Percentiles rank a stretch among this genome's conserved stretches.
Evolutionary conservation across 257 asterid genomes (phyloP).

Genomic region (Nicotiana obtusifolia): DNA sequence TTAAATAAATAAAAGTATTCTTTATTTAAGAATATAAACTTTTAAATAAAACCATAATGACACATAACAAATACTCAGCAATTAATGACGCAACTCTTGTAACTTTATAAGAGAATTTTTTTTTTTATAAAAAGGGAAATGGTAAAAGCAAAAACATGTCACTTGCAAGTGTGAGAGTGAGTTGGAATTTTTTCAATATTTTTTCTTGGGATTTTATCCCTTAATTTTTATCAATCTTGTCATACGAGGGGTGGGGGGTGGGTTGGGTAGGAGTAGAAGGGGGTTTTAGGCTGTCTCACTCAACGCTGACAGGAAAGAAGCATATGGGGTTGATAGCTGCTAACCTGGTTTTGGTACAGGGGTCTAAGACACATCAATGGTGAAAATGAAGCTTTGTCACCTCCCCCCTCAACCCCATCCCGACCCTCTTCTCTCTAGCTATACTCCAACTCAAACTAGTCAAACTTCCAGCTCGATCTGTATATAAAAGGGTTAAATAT

Average conservation of each 20-base stretch:
- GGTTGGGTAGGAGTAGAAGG: neutral
- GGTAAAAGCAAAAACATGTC: neutral
- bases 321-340: conserved; percentile 11
- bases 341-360: conserved; percentile 10
- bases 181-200: neutral
- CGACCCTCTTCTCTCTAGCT: neutral
- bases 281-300: conserved; percentile 16
- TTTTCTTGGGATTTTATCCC: neutral
- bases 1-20: no score
- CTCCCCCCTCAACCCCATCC: neutral
- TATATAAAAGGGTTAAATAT: no score
- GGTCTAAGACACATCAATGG: conserved; percentile 11
- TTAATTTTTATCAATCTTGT: neutral
- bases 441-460: neutral
- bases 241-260: neutral
- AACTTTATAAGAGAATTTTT: neutral
- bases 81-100: no score
- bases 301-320: conserved; percentile 11
- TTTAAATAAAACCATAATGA: neutral
- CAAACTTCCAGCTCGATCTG: neutral
- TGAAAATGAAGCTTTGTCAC: conserved; percentile 7
- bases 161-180: conserved; percentile 13
- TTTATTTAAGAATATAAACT: no score
- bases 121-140: neutral
- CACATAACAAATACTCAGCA: neutral